Base-by-base conservation (phyloP, 768 basidiomycete species). In the Termitomyces sp. region DNA sequence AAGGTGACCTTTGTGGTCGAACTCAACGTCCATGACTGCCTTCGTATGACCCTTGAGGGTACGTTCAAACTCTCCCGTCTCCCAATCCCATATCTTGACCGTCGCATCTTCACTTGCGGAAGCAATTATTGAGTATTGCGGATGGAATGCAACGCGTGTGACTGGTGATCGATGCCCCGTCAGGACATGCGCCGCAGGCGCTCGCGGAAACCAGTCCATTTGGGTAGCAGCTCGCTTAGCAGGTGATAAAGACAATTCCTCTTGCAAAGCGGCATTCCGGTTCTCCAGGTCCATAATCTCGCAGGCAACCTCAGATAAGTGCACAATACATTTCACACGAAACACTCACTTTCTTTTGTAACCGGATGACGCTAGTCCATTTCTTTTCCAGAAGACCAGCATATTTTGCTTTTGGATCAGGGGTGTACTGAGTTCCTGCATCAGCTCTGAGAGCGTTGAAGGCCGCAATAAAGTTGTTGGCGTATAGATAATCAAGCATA, bases 261-360 rank as follows among this genome's bases (percentile, higher is more conserved):
- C 94, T 71, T 92, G 89, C 15, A 88, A 77, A 53, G 92, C 83
- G 25, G 90, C 84, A 57, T 94, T 86, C 65, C 91, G 84, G 57
- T 87, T 87, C 76, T 97, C 95, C 32, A 98, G 82, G 74, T 96
- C 95, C 90, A 96, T 94, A 68, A 98, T 94, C 95, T 97, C 66
- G 25, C 38, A 43, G 17, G 38, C 31, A 36, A 49, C 42, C 10
- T 40, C 37, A 36, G 12, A 14, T 53, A 7, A 60, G 42, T 62
- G 63, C 54, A 51, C 3, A 12, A 14, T 54, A 1, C 12, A 48
- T 50, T 38, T 47, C 17, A 31, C 15, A 7, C 63, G 49, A 42
- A 36, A 66, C 69, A 64, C 61, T 57, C 63, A 89, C 94, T 87
- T 96, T 96, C 82, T 96, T 93, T 79, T 98, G 96, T 72, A 98